Conservation (phyloP, 768 basidiomycete genomes). For the Tulasnella sp. region DNA sequence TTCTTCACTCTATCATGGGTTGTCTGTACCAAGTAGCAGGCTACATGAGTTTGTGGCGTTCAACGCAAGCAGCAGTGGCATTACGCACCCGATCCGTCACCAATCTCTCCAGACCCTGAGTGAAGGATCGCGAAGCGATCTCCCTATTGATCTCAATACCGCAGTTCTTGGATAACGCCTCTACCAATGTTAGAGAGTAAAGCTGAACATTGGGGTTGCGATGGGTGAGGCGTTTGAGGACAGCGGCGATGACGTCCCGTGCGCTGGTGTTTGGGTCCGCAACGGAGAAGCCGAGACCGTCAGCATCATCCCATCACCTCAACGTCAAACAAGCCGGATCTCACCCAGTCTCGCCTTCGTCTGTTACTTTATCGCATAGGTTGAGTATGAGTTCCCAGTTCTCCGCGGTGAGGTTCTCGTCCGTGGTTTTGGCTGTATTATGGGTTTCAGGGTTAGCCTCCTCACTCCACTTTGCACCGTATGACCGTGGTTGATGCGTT, state of each 20-base stretch:
- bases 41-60: no score
- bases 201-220: slow-evolving; percentile 95
- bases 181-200: slow-evolving; percentile 76
- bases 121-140: slow-evolving; percentile 81
- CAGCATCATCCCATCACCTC: neutral
- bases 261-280: slow-evolving; percentile 46
- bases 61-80: neutral
- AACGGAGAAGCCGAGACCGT: slow-evolving; percentile 5
- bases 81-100: slow-evolving; percentile 67
- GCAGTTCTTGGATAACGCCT: slow-evolving; percentile 87
- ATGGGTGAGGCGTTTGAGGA: slow-evolving; percentile 85
- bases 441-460: neutral
- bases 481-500: neutral
- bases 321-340: slow-evolving; percentile 21
- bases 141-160: slow-evolving; percentile 69
- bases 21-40: slow-evolving; percentile 40
- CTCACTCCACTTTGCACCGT: neutral
- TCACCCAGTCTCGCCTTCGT: slow-evolving; percentile 79
- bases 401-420: slow-evolving; percentile 87
- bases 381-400: slow-evolving; percentile 93
- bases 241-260: slow-evolving; percentile 65
- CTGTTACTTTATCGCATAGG: slow-evolving; percentile 90
- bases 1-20: slow-evolving; percentile 85
- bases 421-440: slow-evolving; percentile 76
- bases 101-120: slow-evolving; percentile 73